Evolutionary conservation across 139 green algal genomes (phyloP).

Genomic region (Raphidocelis subcapitata): DNA sequence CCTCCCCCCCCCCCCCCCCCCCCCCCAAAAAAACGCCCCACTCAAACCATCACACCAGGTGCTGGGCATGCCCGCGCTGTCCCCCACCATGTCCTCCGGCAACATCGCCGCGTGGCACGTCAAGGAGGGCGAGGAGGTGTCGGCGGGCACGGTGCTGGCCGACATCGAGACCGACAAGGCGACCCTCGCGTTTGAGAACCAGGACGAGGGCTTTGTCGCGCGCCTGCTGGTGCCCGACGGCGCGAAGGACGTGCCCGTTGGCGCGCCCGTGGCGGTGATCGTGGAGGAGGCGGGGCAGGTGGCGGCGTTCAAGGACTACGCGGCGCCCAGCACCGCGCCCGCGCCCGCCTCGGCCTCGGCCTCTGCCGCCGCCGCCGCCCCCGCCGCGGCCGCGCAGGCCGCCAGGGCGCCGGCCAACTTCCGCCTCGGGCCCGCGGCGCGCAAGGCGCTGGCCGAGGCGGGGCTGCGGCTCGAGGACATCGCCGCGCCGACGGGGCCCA

Average conservation of each 20-base stretch:
- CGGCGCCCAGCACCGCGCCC: background rate
- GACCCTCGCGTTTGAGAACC: conserved; percentile 60
- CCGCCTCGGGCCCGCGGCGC: conserved; percentile 69
- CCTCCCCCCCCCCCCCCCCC: background rate
- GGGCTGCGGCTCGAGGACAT: conserved; percentile 34
- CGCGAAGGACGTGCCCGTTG: conserved; percentile 70
- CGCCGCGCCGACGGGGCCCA: conserved; percentile 66
- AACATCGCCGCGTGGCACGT: conserved; percentile 69
- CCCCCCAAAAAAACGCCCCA: conserved; percentile 16
- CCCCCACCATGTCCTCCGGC: conserved; percentile 87
- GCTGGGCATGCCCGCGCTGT: conserved; percentile 85
- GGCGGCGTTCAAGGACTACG: conserved; percentile 65
- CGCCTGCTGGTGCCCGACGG: conserved; percentile 71
- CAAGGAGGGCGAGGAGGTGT: conserved; percentile 57
- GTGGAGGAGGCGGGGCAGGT: conserved; percentile 81
- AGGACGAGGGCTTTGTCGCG: conserved; percentile 56
- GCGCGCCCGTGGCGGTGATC: conserved; percentile 76
- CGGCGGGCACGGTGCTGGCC: conserved; percentile 68
- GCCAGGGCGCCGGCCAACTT: conserved; percentile 20
- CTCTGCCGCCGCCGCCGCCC: conserved; percentile 1
- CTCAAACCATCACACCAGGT: conserved; percentile 23
- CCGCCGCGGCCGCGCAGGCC: conserved; percentile 1
- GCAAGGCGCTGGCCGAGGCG: conserved; percentile 49
- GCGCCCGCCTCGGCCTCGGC: conserved; percentile 5
- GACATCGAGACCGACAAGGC: conserved; percentile 97